Percentiles rank a stretch among this genome's conserved stretches.
Conservation (phyloP, 257 asterid genomes). For the Scutellaria barbata region DNA sequence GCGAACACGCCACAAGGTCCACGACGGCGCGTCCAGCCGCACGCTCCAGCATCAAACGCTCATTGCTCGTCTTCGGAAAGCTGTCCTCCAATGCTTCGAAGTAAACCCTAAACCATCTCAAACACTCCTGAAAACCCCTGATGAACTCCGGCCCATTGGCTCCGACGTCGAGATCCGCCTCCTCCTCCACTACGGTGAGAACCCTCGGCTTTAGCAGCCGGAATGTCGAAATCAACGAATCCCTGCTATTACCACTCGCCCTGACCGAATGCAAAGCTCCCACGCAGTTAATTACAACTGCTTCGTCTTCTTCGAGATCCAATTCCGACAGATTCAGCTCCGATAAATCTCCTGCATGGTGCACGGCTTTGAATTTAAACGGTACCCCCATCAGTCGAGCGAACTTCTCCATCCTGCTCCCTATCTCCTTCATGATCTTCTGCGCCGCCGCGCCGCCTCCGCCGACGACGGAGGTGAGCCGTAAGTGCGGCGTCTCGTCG, state of each 20-base stretch:
- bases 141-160: conserved; percentile 69
- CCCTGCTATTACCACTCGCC: conserved; percentile 53
- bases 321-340: conserved; percentile 59
- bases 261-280: conserved; percentile 69
- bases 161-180: conserved; percentile 84
- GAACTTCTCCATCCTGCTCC: conserved; percentile 81
- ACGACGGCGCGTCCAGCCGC: conserved; percentile 84
- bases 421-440: conserved; percentile 81
- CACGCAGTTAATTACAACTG: conserved; percentile 75
- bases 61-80: conserved; percentile 71
- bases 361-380: conserved; percentile 62
- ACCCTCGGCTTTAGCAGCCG: conserved; percentile 66
- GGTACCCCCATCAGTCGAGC: conserved; percentile 98
- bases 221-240: conserved; percentile 54
- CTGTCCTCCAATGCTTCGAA: conserved; percentile 82
- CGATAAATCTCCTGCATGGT: conserved; percentile 77
- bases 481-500: conserved; percentile 85
- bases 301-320: conserved; percentile 68
- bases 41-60: conserved; percentile 87
- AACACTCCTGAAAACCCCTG: conserved; percentile 71
- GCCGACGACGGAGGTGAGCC: conserved; percentile 70
- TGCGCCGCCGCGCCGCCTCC: conserved; percentile 49
- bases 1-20: conserved; percentile 82
- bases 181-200: conserved; percentile 79
- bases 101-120: conserved; percentile 93